Base-by-base conservation (phyloP, 345 rosid species). In the Leavenworthia alabamica region DNA sequence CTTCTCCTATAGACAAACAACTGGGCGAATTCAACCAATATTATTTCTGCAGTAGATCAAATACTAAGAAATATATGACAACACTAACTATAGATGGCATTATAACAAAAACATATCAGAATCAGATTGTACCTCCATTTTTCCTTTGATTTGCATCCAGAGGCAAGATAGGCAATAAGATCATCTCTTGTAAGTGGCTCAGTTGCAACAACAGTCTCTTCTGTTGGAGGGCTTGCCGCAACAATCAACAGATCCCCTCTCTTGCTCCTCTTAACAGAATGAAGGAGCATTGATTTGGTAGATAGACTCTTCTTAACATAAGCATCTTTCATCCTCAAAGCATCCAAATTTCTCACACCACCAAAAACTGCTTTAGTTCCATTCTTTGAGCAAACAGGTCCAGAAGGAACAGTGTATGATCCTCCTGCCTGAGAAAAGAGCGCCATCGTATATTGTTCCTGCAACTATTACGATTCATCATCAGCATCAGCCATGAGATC, bases 131-230 rank as follows among this genome's bases (percentile, higher is more conserved):
- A 89, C 97, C 99, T 93, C 91, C 91, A 93, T n/a, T 83, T 75
- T 31, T 93, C 99, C 78, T 87, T 89, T 2, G 92, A 48, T 78
- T 93, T 93, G 81, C 99, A 93, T 22, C 99, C 99, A 50, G 99
- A 89, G 56, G 87, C 96, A 74, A 93, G 96, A 69, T 89, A 90
- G 23, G 68, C 80, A 4, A 93, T 78, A 50, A 93, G 96, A 81
- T 93, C 97, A 77, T 87, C 96, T 60, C 82, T 87, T 0, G 90
- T 90, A 31, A 93, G 75, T n/a, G 99, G 99, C 54, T 86, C 95
- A 1, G 86, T 52, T 12, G 74, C 80, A 66, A 86, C 70, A 8
- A 74, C 84, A 29, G 86, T 87, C 53, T 90, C 96, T 56, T 89
- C 99, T 2, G 86, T 89, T 1, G 97, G 97, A 73, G 96, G 94